Percentiles rank a stretch among this genome's conserved stretches.
These are phyloP conservation scores for Begonia loranthoides DNA, from an alignment of 306 rosid species.

Conservation along the genomic window DNA sequence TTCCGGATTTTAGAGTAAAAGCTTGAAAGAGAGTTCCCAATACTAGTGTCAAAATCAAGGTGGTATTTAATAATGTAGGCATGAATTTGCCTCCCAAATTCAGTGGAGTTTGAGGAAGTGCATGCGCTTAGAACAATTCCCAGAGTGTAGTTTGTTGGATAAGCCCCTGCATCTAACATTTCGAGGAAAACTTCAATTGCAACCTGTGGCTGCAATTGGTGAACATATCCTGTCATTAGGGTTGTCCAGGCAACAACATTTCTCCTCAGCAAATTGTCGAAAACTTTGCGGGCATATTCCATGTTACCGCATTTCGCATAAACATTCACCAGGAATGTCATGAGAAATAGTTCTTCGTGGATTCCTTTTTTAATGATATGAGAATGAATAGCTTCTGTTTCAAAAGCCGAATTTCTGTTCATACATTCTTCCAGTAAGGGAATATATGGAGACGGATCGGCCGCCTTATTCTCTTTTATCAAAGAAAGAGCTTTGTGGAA, in stretches of 20 bases:
- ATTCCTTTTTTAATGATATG: constrained; percentile 57
- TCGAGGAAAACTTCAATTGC: constrained; percentile 43
- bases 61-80: constrained; percentile 50
- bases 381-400: constrained; percentile 41
- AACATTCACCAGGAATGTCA: constrained; percentile 39
- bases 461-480: constrained; percentile 20
- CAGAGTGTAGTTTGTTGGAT: constrained; percentile 57
- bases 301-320: constrained; percentile 62
- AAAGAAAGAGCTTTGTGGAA: constrained; percentile 41
- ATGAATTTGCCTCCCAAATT: constrained; percentile 66
- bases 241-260: constrained; percentile 57
- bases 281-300: constrained; percentile 42
- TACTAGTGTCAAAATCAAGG: constrained; percentile 53
- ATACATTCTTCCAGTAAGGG: constrained; percentile 58
- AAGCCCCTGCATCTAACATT: constrained; percentile 56
- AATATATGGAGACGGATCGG: constrained; percentile 33
- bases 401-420: constrained; percentile 22
- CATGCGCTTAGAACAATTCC: constrained; percentile 58
- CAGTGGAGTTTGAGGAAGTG: constrained; percentile 27
- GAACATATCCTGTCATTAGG: constrained; percentile 54
- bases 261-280: constrained; percentile 43
- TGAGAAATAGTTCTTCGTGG: constrained; percentile 37
- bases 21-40: constrained; percentile 72
- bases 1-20: constrained; percentile 58
- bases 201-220: constrained; percentile 35